Base-by-base conservation (phyloP, 257 asterid genomes). In the Solanum commersonii region DNA sequence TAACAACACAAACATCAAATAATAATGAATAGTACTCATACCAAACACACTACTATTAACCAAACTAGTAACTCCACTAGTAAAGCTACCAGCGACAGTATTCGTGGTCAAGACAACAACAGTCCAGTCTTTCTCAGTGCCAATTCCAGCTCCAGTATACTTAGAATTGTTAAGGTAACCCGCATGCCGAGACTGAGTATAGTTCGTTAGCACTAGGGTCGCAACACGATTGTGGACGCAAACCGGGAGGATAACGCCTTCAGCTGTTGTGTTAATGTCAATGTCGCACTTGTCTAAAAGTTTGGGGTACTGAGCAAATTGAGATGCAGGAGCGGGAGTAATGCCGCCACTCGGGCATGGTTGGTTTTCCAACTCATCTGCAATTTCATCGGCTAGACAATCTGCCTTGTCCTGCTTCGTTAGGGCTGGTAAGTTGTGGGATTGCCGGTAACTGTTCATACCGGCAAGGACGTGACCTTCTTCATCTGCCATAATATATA, bases 101-200 rank as follows among this genome's bases (percentile, higher is more conserved):
- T 83, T 92, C 1, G 98, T 95, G 3, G 98, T 91, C 81, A 96
- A 71, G 40, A 96, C 96, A 8, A 96, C 29, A 4, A 95, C 95
- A 2, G 98, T 96, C 99, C 98, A 96, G 42, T 95, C 96, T 6
- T 94, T 92, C 13, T 95, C 98, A 0, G 88, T 87, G 7, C 95
- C 98, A 4, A 96, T 86, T 8, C 99, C 98, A 0, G 88, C 94
- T 1, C 98, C 99, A 0, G 92, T 93, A 11, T 88, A 95, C 91
- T 86, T 89, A 0, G 98, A 90, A 86, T 85, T 88, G 52, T 95
- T 96, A 84, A 95, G 87, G 56, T 89, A 94, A n/a, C 85, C 76
- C 0, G 96, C 71, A 52, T 92, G 90, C 5, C 13, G 94, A 1
- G 99, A 89, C 88, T 91, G 93, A 0, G 99, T 95, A 87, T 94